Evolutionary conservation across 176 grass and related monocot species (phyloP).

Genomic region (Musa beccarii): DNA sequence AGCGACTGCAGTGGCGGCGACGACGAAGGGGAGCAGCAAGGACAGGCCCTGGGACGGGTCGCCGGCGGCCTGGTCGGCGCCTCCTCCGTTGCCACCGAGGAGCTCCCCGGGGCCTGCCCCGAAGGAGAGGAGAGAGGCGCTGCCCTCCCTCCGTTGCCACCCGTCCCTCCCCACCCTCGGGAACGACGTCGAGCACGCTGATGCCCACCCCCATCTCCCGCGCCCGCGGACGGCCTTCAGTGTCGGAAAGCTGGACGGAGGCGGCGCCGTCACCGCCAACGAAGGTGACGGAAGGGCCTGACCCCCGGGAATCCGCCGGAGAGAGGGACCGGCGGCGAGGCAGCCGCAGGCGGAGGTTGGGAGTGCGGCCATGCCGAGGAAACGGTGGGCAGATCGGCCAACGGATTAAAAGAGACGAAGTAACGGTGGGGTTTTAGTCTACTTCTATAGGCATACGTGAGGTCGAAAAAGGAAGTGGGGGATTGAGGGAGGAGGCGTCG

Average conservation of each 20-base stretch:
- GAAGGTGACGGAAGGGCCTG: not conserved
- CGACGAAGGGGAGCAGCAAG: slow-evolving; percentile 62
- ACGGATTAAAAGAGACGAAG: no score
- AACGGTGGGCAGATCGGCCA: not conserved
- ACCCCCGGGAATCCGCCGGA: not conserved
- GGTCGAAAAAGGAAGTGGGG: no score
- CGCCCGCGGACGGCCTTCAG: not conserved
- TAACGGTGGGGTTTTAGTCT: no score
- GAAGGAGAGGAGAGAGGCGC: slow-evolving; percentile 47
- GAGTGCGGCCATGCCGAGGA: slow-evolving; percentile 15
- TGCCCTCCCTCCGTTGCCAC: slow-evolving; percentile 43
- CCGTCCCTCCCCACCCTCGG: slow-evolving; percentile 38
- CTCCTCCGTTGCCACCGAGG: not conserved
- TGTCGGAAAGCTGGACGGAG: slow-evolving; percentile 1
- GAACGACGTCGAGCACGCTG: slow-evolving; percentile 48
- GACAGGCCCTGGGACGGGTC: slow-evolving; percentile 56
- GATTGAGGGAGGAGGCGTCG: no score
- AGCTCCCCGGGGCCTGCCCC: slow-evolving; percentile 3
- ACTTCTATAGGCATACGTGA: no score
- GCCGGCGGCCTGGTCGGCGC: slow-evolving; percentile 5
- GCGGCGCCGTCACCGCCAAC: not conserved
- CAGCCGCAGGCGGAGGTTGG: not conserved
- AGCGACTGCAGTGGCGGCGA: slow-evolving; percentile 57
- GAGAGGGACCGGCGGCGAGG: not conserved
- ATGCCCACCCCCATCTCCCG: slow-evolving; percentile 15